Percentiles rank a stretch among this genome's conserved stretches.
Conservation (phyloP, 2,329 filamentous ascomycete species). For the Xylariaceae sp. region DNA sequence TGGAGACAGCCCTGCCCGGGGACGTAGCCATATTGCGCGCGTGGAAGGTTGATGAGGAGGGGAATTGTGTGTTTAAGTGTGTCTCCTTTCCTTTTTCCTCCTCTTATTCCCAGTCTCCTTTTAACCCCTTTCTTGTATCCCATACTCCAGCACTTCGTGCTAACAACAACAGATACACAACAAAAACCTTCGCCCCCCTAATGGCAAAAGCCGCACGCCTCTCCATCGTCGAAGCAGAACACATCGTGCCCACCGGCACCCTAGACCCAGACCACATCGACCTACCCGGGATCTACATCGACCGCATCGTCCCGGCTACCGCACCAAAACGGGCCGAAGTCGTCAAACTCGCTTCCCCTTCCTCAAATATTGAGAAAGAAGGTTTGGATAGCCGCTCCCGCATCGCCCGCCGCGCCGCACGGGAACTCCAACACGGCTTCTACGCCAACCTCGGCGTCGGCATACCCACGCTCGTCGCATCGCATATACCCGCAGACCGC, state of each 20-base stretch:
- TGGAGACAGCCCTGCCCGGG: slow-evolving; percentile 71
- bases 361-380: too few species aligned
- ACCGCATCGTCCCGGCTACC: slow-evolving; percentile 71
- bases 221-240: slow-evolving; percentile 79
- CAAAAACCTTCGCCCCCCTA: slow-evolving; percentile 66
- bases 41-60: slow-evolving; percentile 69
- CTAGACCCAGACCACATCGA: slow-evolving; percentile 71
- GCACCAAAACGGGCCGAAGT: slow-evolving; percentile 68
- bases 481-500: slow-evolving; percentile 61
- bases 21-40: slow-evolving; percentile 75
- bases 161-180: slow-evolving; percentile 51
- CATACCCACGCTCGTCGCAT: slow-evolving; percentile 82
- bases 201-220: slow-evolving; percentile 77
- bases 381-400: too few species aligned
- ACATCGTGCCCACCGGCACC: slow-evolving; percentile 70
- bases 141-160: not conserved
- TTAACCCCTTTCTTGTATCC: not conserved
- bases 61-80: slow-evolving; percentile 73
- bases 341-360: slow-evolving; percentile 49
- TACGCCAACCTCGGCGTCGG: slow-evolving; percentile 79
- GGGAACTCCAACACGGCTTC: slow-evolving; percentile 74
- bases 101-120: too few species aligned
- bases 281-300: slow-evolving; percentile 76
- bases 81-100: slow-evolving; percentile 11
- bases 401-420: slow-evolving; percentile 71